These are phyloP conservation scores for Avena insularis DNA, from an alignment of 176 grass and related monocot species.

Conservation along the genomic window DNA sequence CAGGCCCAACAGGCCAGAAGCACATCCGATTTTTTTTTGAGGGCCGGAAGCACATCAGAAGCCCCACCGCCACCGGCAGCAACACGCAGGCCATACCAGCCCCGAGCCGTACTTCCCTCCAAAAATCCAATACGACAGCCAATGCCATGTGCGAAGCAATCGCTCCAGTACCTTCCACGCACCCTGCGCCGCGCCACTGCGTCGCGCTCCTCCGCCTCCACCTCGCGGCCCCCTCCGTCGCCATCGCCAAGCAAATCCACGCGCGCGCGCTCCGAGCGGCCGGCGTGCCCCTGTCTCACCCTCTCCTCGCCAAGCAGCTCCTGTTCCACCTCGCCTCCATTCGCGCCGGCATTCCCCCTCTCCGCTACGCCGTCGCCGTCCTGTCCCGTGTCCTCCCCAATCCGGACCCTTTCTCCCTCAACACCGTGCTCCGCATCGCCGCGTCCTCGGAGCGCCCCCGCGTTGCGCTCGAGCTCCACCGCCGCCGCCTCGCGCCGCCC, in stretches of 20 bases:
- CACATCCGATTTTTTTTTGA: no score
- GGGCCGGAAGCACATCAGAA: background rate
- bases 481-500: constrained; percentile 56
- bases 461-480: constrained; percentile 68
- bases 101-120: no score
- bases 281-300: constrained; percentile 58
- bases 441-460: constrained; percentile 53
- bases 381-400: constrained; percentile 53
- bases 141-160: constrained; percentile 44
- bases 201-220: constrained; percentile 72
- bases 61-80: background rate
- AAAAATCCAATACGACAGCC: background rate
- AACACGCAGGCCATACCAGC: background rate
- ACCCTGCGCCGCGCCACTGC: constrained; percentile 61
- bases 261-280: constrained; percentile 63
- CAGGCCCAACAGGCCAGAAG: background rate
- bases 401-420: constrained; percentile 69
- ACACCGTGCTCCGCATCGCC: constrained; percentile 80
- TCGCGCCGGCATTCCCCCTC: constrained; percentile 28
- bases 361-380: constrained; percentile 64
- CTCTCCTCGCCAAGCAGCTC: constrained; percentile 75
- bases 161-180: constrained; percentile 36
- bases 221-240: constrained; percentile 52
- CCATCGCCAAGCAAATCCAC: constrained; percentile 71
- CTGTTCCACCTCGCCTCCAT: constrained; percentile 77